Percentiles rank a stretch among this genome's conserved stretches.
Conservation (phyloP, 805 yeast genomes). For the Blastobotrys chiropterorum region DNA sequence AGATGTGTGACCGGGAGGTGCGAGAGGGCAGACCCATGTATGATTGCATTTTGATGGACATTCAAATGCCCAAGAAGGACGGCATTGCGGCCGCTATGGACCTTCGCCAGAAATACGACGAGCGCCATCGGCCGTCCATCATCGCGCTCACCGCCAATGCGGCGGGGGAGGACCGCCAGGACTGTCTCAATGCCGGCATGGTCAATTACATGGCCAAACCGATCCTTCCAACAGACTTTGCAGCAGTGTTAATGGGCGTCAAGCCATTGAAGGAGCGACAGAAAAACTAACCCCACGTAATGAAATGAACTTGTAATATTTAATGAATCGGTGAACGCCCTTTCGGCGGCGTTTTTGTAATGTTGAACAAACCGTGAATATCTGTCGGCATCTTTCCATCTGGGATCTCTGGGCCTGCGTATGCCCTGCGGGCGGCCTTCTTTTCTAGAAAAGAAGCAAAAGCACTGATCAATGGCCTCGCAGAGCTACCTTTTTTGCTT, state of each 20-base stretch:
- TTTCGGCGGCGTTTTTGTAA: too few species aligned
- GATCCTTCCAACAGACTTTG: constrained; percentile 41
- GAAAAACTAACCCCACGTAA: constrained; percentile 1
- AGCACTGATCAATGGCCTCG: too few species aligned
- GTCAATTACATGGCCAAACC: constrained; percentile 49
- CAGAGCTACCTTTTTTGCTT: too few species aligned
- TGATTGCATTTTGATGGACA: constrained; percentile 50
- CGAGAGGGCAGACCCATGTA: constrained; percentile 34
- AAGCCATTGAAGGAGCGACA: constrained; percentile 17
- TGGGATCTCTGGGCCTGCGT: too few species aligned
- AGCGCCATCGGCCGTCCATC: constrained; percentile 33
- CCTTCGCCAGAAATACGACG: constrained; percentile 31
- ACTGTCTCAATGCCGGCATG: constrained; percentile 47
- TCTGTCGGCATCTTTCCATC: too few species aligned
- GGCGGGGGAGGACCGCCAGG: constrained; percentile 45
- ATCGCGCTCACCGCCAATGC: constrained; percentile 50
- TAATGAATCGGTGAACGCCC: too few species aligned
- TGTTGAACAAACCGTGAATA: too few species aligned
- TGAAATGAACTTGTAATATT: too few species aligned
- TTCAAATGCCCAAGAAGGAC: constrained; percentile 50
- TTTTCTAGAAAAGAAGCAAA: too few species aligned
- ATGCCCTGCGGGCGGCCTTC: too few species aligned
- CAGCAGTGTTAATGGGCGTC: constrained; percentile 32
- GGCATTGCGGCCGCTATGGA: constrained; percentile 45
- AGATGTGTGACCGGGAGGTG: constrained; percentile 28